phyloP scores from a whole-genome alignment of 108 stramenopile species.

The Fistulifera pelliculosa region DNA sequence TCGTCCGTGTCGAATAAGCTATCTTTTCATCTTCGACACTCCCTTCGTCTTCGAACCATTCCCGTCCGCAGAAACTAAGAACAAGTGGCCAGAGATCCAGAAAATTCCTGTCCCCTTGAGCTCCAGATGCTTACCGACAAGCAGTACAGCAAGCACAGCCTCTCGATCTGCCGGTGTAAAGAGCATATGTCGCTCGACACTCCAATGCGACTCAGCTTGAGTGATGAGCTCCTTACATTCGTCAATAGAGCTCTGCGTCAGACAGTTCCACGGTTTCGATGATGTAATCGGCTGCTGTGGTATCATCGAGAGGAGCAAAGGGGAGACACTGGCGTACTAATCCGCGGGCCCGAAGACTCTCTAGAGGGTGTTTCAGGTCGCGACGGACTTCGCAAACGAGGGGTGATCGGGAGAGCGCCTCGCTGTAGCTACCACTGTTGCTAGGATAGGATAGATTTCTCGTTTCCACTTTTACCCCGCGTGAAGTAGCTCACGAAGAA shows the following conservation, averaged over 20 bases:
- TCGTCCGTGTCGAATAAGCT: no score
- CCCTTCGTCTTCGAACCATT: conserved; percentile 63
- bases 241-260: conserved; percentile 74
- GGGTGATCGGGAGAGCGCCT: neutral
- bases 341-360: neutral
- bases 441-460: conserved; percentile 2
- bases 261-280: conserved; percentile 85
- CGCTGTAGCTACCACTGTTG: neutral
- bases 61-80: conserved; percentile 73
- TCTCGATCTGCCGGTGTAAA: conserved; percentile 70
- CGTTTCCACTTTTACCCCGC: conserved; percentile 66
- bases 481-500: conserved; percentile 63
- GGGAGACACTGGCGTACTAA: conserved; percentile 68
- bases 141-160: conserved; percentile 61
- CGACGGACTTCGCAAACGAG: neutral
- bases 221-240: conserved; percentile 59
- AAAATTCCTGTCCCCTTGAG: conserved; percentile 55
- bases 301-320: conserved; percentile 67
- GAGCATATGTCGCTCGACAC: conserved; percentile 57
- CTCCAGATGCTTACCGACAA: conserved; percentile 75
- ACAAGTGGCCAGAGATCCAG: conserved; percentile 74
- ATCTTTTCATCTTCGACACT: no score
- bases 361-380: neutral
- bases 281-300: conserved; percentile 69
- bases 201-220: conserved; percentile 72